Evolutionary conservation across 2,329 filamentous ascomycete genomes (phyloP).

Genomic region (Didymella segeticola): DNA sequence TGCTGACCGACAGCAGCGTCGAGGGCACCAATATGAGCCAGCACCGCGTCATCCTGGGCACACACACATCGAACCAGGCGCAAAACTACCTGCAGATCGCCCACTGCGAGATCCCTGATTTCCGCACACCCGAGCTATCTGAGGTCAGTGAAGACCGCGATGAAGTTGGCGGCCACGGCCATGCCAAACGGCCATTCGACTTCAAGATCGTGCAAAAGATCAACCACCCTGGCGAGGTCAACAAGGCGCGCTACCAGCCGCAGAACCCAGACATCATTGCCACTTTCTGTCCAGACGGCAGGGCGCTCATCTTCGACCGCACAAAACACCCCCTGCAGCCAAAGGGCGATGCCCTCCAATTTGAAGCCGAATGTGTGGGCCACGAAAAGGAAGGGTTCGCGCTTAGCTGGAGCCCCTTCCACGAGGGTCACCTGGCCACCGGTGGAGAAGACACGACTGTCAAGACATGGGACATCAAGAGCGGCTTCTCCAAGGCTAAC

Average conservation of each 20-base stretch:
- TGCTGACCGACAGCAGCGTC: constrained; percentile 51
- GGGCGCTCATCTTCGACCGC: constrained; percentile 91
- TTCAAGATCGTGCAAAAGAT: constrained; percentile 96
- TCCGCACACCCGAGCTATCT: constrained; percentile 72
- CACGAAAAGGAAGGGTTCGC: constrained; percentile 92
- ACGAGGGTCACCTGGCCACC: constrained; percentile 81
- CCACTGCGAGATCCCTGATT: constrained; percentile 89
- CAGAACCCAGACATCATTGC: constrained; percentile 98
- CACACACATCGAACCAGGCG: constrained; percentile 86
- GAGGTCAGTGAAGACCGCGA: constrained; percentile 92
- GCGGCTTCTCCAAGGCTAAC: constrained; percentile 72
- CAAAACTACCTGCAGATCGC: constrained; percentile 95
- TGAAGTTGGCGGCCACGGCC: constrained; percentile 92
- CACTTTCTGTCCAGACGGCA: constrained; percentile 86
- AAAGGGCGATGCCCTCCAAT: constrained; percentile 67
- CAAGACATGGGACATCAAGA: constrained; percentile 84
- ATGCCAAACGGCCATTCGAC: constrained; percentile 76
- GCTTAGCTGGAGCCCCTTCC: constrained; percentile 88
- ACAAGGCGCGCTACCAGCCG: constrained; percentile 97
- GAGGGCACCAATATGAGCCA: constrained; percentile 86
- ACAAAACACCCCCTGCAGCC: constrained; percentile 89
- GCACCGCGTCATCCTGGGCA: constrained; percentile 90
- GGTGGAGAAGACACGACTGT: constrained; percentile 94
- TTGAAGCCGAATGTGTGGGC: constrained; percentile 84
- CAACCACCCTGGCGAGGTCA: constrained; percentile 94